These are phyloP conservation scores for Tephrocybe sp. DNA, from an alignment of 768 basidiomycete species.

Conservation along the genomic window DNA sequence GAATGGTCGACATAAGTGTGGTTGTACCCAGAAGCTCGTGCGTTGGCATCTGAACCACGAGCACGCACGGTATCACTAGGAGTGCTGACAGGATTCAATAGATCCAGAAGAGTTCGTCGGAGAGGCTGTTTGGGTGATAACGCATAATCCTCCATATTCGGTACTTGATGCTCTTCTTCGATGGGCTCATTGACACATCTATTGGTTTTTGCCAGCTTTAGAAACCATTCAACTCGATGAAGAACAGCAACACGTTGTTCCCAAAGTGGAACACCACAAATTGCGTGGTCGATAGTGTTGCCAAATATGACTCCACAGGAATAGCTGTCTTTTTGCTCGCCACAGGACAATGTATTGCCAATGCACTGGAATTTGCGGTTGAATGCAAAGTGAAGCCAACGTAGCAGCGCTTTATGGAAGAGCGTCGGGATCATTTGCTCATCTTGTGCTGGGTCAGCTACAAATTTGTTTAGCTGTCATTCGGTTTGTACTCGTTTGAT, in stretches of 20 bases:
- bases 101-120: too few species aligned
- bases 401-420: background rate
- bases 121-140: too few species aligned
- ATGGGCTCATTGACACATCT: too few species aligned
- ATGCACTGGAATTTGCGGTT: background rate
- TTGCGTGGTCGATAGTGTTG: background rate
- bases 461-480: too few species aligned
- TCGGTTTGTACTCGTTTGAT: too few species aligned
- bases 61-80: too few species aligned
- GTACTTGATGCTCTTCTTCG: too few species aligned
- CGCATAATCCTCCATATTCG: too few species aligned
- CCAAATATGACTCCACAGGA: background rate
- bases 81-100: too few species aligned
- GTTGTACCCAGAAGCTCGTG: constrained; percentile 11
- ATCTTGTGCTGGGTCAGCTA: background rate
- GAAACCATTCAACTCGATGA: background rate
- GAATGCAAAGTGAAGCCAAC: background rate
- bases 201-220: background rate
- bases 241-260: background rate
- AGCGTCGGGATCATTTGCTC: background rate
- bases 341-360: background rate
- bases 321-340: background rate
- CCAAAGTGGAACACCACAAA: background rate
- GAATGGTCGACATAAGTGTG: constrained; percentile 12
- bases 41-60: too few species aligned